phyloP scores from a whole-genome alignment of 148 eudicot genomes.

The Silene uniflora region DNA sequence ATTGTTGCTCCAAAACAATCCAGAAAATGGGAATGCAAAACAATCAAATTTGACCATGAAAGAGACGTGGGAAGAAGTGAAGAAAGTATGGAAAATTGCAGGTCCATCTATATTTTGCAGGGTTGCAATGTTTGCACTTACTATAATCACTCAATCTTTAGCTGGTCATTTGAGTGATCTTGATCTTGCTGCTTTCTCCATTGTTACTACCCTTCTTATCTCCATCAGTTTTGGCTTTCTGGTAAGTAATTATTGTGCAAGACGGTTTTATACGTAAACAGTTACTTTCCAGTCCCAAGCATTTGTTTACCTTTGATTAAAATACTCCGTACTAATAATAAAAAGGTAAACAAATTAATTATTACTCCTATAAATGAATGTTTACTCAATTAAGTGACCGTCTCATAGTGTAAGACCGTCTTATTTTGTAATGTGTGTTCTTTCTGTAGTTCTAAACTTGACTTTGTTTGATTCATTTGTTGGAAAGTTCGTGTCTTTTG shows the following conservation, averaged over 20 bases:
- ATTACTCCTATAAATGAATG: too few species aligned
- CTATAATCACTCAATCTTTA: slow-evolving; percentile 30
- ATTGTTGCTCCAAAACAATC: slow-evolving; percentile 12
- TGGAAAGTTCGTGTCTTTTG: slow-evolving; percentile 15
- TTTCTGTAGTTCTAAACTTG: neutral
- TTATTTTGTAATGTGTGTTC: too few species aligned
- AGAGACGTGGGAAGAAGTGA: slow-evolving; percentile 25
- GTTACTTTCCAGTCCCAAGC: too few species aligned
- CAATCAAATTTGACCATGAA: neutral
- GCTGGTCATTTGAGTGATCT: slow-evolving; percentile 47
- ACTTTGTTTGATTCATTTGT: neutral
- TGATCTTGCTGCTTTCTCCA: slow-evolving; percentile 47
- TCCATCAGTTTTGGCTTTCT: slow-evolving; percentile 44
- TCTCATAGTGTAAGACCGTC: too few species aligned
- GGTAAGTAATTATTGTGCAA: slow-evolving; percentile 16
- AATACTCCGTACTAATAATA: too few species aligned
- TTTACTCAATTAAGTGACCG: too few species aligned
- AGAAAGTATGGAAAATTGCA: slow-evolving; percentile 37
- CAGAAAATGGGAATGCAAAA: neutral
- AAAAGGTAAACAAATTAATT: too few species aligned
- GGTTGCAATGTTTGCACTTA: slow-evolving; percentile 30
- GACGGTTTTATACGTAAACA: too few species aligned
- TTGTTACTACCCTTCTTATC: slow-evolving; percentile 42
- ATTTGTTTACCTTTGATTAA: too few species aligned
- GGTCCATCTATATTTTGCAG: slow-evolving; percentile 42